A percentile compares a stretch with the other conserved stretches of the same genome.
phyloP scores from a whole-genome alignment of 371 early-diverging fungal species.

The Smittium mucronatum region DNA sequence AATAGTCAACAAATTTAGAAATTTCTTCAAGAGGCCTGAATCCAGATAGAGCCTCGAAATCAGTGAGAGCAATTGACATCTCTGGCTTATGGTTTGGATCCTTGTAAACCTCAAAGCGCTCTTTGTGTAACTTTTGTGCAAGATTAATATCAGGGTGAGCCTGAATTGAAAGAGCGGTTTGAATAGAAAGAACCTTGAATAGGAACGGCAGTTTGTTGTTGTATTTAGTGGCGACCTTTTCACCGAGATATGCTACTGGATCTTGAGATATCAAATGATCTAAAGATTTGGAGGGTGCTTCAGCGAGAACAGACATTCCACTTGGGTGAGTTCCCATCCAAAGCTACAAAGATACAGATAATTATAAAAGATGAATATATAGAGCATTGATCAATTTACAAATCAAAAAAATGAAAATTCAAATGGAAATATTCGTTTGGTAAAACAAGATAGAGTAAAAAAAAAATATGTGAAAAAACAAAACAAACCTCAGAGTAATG shows the following conservation, averaged over 20 bases:
- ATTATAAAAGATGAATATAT: no score
- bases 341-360: slow-evolving; percentile 36
- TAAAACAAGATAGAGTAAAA: background rate
- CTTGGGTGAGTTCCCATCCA: slow-evolving; percentile 98
- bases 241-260: slow-evolving; percentile 20
- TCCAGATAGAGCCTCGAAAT: slow-evolving; percentile 91
- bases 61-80: slow-evolving; percentile 92
- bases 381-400: background rate
- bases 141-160: slow-evolving; percentile 91
- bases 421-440: background rate
- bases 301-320: slow-evolving; percentile 52
- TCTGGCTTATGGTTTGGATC: slow-evolving; percentile 92
- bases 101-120: slow-evolving; percentile 73
- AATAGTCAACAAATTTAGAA: slow-evolving; percentile 35
- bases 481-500: slow-evolving; percentile 79
- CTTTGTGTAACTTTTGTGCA: slow-evolving; percentile 54
- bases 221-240: slow-evolving; percentile 36
- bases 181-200: slow-evolving; percentile 90
- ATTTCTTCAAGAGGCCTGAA: slow-evolving; percentile 83
- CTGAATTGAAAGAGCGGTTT: slow-evolving; percentile 92
- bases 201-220: slow-evolving; percentile 82
- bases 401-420: background rate
- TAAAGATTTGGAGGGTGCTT: slow-evolving; percentile 13
- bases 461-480: background rate
- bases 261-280: slow-evolving; percentile 14